Evolutionary conservation across 352 stramenopile species (phyloP), one percentile per base, ranked within the genome.

Genomic region (Phytopythium mirpurense): DNA sequence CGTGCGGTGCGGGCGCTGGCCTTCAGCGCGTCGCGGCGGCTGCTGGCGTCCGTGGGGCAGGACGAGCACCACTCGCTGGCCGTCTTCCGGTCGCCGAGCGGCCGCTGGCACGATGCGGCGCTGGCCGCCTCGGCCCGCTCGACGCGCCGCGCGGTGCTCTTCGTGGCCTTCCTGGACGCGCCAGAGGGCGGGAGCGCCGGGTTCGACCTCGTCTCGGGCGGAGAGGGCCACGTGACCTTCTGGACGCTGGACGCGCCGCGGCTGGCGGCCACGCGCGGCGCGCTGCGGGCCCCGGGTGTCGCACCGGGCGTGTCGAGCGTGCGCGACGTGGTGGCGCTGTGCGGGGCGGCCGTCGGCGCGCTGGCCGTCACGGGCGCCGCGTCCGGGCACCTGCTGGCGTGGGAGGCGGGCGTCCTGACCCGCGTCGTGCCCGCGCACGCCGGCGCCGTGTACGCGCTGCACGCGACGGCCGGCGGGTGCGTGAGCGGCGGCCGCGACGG

Each of bases 51-150:
- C 4, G 56, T 92, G 27, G 81, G 81, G 11, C 78, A 90, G 38
- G 81, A 92, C 53, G 76, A 82, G 47, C 85, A 82, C 48, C 83
- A 94, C 53, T 88, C 77, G 21, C 41, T 94, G 4, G 74, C 73
- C 2, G 67, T 94, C 3, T 89, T 89, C 69, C 58, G 55, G 6
- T 94, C 82, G 0, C 38, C 64, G 1, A 81, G 68, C 10, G 78
- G 69, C 0, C 64, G 70, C 10, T 93, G 82, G 82, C 79, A 76
- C 40, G 82, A 93, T 45, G 74, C 62, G 9, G 62, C 75, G 11
- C 51, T 93, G 35, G 45, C 89, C 14, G 77, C 77, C 3, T 73
- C 48, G 14, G 63, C 68, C 36, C 70, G 69, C 42, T 75, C 75
- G 2, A 87, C 75, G 29, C 73, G 74, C 10, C 61, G 72, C 26